Evolutionary conservation across 164 flowering plant species (phyloP).

Genomic region (Berberis thunbergii): DNA sequence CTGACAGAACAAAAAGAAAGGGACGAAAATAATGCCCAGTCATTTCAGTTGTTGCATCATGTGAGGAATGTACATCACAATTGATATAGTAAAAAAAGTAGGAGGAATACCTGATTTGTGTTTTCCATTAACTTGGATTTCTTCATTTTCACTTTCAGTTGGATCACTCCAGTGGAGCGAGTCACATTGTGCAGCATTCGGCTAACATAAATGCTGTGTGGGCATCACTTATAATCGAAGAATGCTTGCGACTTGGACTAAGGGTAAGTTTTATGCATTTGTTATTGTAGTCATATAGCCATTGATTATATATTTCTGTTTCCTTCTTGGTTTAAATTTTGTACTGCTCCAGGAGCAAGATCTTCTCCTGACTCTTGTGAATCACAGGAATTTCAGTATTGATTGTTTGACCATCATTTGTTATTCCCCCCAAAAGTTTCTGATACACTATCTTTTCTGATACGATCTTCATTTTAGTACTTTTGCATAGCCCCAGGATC

Average conservation of each 20-base stretch:
- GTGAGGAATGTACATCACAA: too few species aligned
- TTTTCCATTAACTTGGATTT: not conserved
- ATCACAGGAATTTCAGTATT: conserved; percentile 6
- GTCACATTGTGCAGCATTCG: conserved; percentile 22
- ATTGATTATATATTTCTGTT: not conserved
- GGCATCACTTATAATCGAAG: conserved; percentile 88
- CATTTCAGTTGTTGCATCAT: too few species aligned
- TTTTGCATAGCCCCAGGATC: conserved; percentile 99
- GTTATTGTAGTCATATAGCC: not conserved
- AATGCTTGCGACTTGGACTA: conserved; percentile 87
- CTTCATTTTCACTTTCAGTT: conserved; percentile 27
- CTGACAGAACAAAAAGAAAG: too few species aligned
- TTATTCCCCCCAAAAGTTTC: not conserved
- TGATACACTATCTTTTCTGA: conserved; percentile 16
- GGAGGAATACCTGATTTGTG: too few species aligned
- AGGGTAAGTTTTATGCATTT: conserved; percentile 38
- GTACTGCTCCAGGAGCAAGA: conserved; percentile 83
- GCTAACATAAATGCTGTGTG: conserved; percentile 75
- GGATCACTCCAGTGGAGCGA: conserved; percentile 20
- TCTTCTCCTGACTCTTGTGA: conserved; percentile 31
- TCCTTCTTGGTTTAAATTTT: conserved; percentile 9
- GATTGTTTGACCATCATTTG: not conserved
- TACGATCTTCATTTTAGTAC: conserved; percentile 48
- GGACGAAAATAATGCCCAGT: too few species aligned
- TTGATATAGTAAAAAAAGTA: too few species aligned